These are phyloP conservation scores for Boletus coccyginus DNA, from an alignment of 768 basidiomycete species.

Conservation along the genomic window DNA sequence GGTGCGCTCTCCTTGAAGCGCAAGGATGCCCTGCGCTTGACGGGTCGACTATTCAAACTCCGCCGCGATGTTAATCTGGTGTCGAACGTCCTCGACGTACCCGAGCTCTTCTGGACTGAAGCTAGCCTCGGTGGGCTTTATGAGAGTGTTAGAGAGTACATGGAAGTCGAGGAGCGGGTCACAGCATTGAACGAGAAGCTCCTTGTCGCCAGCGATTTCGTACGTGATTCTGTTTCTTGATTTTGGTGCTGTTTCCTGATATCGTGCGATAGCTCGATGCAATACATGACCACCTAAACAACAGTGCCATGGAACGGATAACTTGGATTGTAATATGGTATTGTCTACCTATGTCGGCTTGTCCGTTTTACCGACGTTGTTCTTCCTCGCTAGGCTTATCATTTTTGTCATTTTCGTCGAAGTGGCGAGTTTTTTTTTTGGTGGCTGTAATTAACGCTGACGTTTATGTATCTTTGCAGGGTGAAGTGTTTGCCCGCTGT, in stretches of 20 bases:
- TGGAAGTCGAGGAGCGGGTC: slow-evolving; percentile 85
- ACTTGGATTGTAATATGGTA: slow-evolving; percentile 77
- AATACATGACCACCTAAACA: slow-evolving; percentile 92
- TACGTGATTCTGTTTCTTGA: slow-evolving; percentile 38
- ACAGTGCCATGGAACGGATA: slow-evolving; percentile 85
- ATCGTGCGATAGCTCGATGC: slow-evolving; percentile 65
- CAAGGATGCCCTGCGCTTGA: slow-evolving; percentile 82
- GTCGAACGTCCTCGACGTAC: slow-evolving; percentile 90
- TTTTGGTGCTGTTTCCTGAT: neutral
- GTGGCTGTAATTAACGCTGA: neutral
- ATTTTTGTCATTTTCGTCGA: slow-evolving; percentile 89
- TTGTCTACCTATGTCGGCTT: slow-evolving; percentile 41
- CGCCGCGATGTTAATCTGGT: slow-evolving; percentile 89
- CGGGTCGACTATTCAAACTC: slow-evolving; percentile 82
- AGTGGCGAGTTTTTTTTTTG: slow-evolving; percentile 45
- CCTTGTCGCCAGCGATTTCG: slow-evolving; percentile 84
- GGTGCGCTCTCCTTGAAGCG: slow-evolving; percentile 76
- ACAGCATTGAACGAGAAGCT: slow-evolving; percentile 86
- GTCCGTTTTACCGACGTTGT: slow-evolving; percentile 29
- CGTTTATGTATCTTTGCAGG: slow-evolving; percentile 37
- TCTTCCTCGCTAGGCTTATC: slow-evolving; percentile 63
- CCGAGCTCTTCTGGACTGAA: slow-evolving; percentile 94
- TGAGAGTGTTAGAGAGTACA: slow-evolving; percentile 91
- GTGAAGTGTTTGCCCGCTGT: slow-evolving; percentile 78
- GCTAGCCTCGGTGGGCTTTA: slow-evolving; percentile 87